Base-by-base conservation (phyloP, 768 basidiomycete species). In the Phallus indusiatus region DNA sequence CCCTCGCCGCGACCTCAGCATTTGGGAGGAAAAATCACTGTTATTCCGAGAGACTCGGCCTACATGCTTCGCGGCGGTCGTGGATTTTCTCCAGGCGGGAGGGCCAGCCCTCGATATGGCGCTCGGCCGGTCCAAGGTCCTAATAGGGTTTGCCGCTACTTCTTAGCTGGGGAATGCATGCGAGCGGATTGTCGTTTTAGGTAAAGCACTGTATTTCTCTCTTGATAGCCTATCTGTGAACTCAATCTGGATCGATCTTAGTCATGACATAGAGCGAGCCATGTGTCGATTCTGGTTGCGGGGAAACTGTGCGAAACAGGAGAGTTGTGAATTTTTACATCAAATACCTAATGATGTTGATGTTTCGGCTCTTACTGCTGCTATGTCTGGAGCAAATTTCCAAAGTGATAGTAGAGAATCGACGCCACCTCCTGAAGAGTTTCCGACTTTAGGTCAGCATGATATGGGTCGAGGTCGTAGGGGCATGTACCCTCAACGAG, bases 151-250 rank as follows among this genome's bases (percentile, higher is more conserved):
- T 99, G 96, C 71, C 79, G 96, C 56, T 98, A 98, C 70, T 99
- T 94, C 73, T 81, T 99, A 22, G 90, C 92, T 7, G 96, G 96
- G 16, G 94, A 97, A 71, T 99, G 96, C 68, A 74, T 97, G 60
- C 75, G 96, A 51, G 90, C 94, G 47, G 96, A 99, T 74, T 98
- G 96, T 74, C 84, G 95, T 59, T 99, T 98, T 77, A 97, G 93
- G 95, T 95, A 65, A 63, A 28, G 82, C 68, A 22, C 21, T 54
- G 16, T 47, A 24, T 12, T 17, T 35, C n/a, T 22, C 56, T 21
- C 42, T 37, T 50, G 18, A 21, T 21, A 50, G 4, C 51, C 55
- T 60, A 12, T 2, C 21, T 59, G 37, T 47, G 53, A 22, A 55
- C 18, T 55, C 16, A 54, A 48, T 54, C 12, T 7, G n/a, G 28